phyloP scores from a whole-genome alignment of 306 rosid genomes.

The Quercus agrifolia region DNA sequence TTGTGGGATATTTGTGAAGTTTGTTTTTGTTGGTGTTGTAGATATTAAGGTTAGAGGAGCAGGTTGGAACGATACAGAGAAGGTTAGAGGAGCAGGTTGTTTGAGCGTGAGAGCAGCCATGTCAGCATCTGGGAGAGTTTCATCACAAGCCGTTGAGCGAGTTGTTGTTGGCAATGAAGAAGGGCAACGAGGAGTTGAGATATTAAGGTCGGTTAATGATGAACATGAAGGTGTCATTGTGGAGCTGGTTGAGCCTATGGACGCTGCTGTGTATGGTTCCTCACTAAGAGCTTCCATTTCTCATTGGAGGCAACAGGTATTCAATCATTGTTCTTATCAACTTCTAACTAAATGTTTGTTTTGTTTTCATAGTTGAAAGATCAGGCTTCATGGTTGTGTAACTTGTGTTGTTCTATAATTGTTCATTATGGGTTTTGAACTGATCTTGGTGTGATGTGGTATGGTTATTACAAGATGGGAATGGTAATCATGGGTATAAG shows the following conservation, averaged over 20 bases:
- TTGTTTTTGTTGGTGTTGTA: neutral
- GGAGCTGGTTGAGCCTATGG: slow-evolving; percentile 53
- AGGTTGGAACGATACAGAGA: slow-evolving; percentile 3
- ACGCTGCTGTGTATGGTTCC: slow-evolving; percentile 39
- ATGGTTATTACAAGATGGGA: too few relatives aligned
- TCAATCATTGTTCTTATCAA: neutral
- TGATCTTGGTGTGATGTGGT: too few relatives aligned
- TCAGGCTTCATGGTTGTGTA: too few relatives aligned
- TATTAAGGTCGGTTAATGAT: slow-evolving; percentile 54
- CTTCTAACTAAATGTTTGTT: too few relatives aligned
- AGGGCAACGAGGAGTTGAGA: slow-evolving; percentile 33
- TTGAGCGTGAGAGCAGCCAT: slow-evolving; percentile 19
- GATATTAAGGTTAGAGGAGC: slow-evolving; percentile 20
- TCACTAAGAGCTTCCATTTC: slow-evolving; percentile 63
- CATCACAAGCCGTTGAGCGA: slow-evolving; percentile 26
- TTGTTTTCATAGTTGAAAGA: too few relatives aligned
- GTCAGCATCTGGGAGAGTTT: slow-evolving; percentile 19
- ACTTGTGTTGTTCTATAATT: too few relatives aligned
- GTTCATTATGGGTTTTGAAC: too few relatives aligned
- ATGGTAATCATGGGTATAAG: too few relatives aligned
- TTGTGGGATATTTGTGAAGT: too few relatives aligned
- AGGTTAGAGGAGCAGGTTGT: slow-evolving; percentile 10
- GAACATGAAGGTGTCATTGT: slow-evolving; percentile 68
- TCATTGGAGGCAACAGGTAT: slow-evolving; percentile 76
- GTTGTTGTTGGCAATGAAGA: slow-evolving; percentile 26